Conservation (phyloP, 257 asterid genomes). For the Nicotiana paniculata region DNA sequence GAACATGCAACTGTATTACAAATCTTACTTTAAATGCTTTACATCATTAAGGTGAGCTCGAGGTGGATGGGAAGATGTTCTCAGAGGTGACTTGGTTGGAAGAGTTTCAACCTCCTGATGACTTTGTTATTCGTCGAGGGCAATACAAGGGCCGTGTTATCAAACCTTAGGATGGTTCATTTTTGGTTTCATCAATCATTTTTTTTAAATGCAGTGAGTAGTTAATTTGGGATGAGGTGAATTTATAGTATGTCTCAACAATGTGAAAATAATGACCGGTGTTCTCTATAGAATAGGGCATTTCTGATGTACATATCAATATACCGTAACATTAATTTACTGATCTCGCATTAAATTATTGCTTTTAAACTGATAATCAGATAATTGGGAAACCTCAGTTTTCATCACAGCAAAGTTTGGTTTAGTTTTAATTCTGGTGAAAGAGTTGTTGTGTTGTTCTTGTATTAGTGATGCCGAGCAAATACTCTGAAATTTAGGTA, state of each 20-base stretch:
- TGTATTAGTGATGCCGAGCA: not conserved
- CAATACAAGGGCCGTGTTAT: conserved; percentile 84
- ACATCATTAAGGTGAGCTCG: conserved; percentile 45
- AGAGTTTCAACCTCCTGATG: conserved; percentile 90
- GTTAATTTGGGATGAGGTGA: conserved; percentile 32
- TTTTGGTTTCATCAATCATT: not conserved
- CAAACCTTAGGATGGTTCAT: conserved; percentile 41
- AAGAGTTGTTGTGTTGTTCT: not conserved
- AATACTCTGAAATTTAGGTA: not conserved
- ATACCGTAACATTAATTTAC: conserved; percentile 32
- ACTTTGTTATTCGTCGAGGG: conserved; percentile 86
- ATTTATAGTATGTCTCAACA: conserved; percentile 22
- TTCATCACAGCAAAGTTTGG: not conserved
- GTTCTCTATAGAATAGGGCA: conserved; percentile 34
- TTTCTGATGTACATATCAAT: conserved; percentile 67
- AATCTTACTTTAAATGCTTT: not conserved
- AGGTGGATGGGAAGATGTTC: conserved; percentile 62
- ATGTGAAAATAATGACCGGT: conserved; percentile 24
- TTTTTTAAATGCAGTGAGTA: conserved; percentile 9
- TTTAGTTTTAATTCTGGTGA: not conserved
- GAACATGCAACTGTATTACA: not conserved
- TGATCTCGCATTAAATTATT: conserved; percentile 26
- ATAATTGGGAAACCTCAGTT: not conserved
- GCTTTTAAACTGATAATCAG: not conserved
- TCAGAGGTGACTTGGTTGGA: conserved; percentile 87